phyloP scores from a whole-genome alignment of 1,139 yeast genomes.

The Candida sanyaensis region DNA sequence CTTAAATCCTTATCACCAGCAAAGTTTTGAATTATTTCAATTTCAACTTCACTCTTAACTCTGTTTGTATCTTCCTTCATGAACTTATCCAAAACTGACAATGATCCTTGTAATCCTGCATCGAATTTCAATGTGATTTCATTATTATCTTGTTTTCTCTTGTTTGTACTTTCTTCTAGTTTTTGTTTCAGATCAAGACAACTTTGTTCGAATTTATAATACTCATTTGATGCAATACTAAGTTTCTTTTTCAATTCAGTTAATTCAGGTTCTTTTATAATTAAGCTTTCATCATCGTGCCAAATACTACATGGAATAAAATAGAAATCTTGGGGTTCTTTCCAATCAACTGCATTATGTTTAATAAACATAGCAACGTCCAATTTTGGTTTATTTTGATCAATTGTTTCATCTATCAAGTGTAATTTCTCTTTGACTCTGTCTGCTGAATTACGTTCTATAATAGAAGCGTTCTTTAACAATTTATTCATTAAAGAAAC shows the following conservation, averaged over 20 bases:
- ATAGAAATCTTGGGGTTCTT: conserved; percentile 81
- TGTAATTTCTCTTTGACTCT: conserved; percentile 55
- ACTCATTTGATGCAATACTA: conserved; percentile 48
- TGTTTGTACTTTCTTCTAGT: conserved; percentile 48
- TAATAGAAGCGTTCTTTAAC: conserved; percentile 60
- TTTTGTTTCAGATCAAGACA: conserved; percentile 52
- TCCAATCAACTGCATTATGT: conserved; percentile 78
- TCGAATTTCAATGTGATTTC: conserved; percentile 51
- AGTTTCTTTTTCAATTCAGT: conserved; percentile 63
- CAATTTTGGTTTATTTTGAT: conserved; percentile 70
- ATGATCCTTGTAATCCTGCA: conserved; percentile 54
- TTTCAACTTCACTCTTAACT: conserved; percentile 78
- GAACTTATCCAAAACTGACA: conserved; percentile 60
- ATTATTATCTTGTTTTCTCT: conserved; percentile 32
- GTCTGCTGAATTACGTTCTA: conserved; percentile 63
- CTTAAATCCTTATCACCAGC: conserved; percentile 76
- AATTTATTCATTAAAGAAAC: conserved; percentile 72
- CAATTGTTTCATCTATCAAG: conserved; percentile 57
- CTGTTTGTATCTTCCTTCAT: conserved; percentile 74
- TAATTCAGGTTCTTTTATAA: conserved; percentile 64
- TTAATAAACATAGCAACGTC: conserved; percentile 92
- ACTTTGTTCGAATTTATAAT: conserved; percentile 42
- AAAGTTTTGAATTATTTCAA: conserved; percentile 85
- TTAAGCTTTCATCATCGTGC: conserved; percentile 92
- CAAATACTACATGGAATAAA: conserved; percentile 91